These are phyloP conservation scores for Populus hybrid DNA, from an alignment of 441 rosid genomes.

Conservation along the genomic window DNA sequence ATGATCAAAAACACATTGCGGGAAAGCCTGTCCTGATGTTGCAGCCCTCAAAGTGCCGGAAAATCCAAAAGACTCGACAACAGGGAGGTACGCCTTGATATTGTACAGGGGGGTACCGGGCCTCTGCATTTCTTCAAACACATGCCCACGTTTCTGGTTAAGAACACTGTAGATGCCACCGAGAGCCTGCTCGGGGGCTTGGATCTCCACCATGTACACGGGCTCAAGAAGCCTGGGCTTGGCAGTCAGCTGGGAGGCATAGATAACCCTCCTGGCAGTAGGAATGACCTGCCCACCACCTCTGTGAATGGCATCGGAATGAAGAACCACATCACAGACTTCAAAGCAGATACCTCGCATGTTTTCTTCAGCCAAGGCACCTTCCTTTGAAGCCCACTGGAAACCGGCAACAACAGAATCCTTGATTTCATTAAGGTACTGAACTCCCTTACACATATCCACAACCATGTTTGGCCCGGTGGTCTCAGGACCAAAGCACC, in stretches of 20 bases:
- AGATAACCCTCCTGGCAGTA: slow-evolving; percentile 52
- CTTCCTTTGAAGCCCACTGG: slow-evolving; percentile 62
- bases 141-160: slow-evolving; percentile 48
- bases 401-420: slow-evolving; percentile 58
- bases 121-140: slow-evolving; percentile 46
- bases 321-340: slow-evolving; percentile 54
- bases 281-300: slow-evolving; percentile 61
- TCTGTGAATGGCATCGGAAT: slow-evolving; percentile 52
- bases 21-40: slow-evolving; percentile 47
- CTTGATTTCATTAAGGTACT: slow-evolving; percentile 53
- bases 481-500: slow-evolving; percentile 60
- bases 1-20: slow-evolving; percentile 42
- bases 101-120: slow-evolving; percentile 39
- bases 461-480: slow-evolving; percentile 61
- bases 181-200: slow-evolving; percentile 45
- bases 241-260: slow-evolving; percentile 50
- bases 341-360: slow-evolving; percentile 57
- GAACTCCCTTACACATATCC: slow-evolving; percentile 59
- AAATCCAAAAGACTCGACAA: slow-evolving; percentile 47
- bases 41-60: slow-evolving; percentile 34
- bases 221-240: slow-evolving; percentile 52
- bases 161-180: slow-evolving; percentile 46
- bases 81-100: slow-evolving; percentile 51
- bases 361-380: slow-evolving; percentile 54
- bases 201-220: slow-evolving; percentile 39